These are phyloP conservation scores for Xerocomus minutiporus DNA, from an alignment of 1,284 basidiomycete species.

Conservation along the genomic window DNA sequence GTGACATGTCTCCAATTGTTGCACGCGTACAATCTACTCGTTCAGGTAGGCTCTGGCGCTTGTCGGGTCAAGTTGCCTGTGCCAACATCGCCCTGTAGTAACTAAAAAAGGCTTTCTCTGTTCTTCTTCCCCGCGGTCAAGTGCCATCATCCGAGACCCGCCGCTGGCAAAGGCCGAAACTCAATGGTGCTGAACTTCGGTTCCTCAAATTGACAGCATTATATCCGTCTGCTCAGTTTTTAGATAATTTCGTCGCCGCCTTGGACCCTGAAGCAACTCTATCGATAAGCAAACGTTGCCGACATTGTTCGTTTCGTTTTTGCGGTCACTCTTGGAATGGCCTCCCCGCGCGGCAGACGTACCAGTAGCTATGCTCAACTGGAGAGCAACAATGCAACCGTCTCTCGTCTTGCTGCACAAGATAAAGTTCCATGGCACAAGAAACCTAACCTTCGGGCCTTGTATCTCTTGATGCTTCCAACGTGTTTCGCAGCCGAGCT, in stretches of 20 bases:
- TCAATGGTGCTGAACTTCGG: too few relatives aligned
- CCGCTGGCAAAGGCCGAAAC: too few relatives aligned
- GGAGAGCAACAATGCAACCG: neutral
- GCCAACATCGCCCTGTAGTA: too few relatives aligned
- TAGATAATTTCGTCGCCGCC: too few relatives aligned
- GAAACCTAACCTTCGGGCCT: slow-evolving; percentile 2
- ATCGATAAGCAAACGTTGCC: neutral
- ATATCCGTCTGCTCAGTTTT: too few relatives aligned
- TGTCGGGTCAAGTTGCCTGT: too few relatives aligned
- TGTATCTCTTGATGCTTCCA: slow-evolving; percentile 3
- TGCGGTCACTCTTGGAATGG: neutral
- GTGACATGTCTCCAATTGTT: too few relatives aligned
- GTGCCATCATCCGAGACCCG: too few relatives aligned
- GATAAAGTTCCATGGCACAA: slow-evolving; percentile 2
- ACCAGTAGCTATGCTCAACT: neutral
- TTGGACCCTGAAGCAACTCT: neutral
- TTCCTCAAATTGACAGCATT: too few relatives aligned
- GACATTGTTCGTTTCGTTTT: neutral
- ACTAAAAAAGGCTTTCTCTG: neutral
- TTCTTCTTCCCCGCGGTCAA: too few relatives aligned
- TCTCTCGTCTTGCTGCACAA: slow-evolving; percentile 3
- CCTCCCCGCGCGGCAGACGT: neutral
- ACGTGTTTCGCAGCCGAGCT: neutral
- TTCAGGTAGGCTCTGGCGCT: too few relatives aligned
- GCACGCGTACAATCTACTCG: too few relatives aligned